phyloP scores from a whole-genome alignment of 2,329 filamentous ascomycete genomes.

The Colletotrichum spinosum region DNA sequence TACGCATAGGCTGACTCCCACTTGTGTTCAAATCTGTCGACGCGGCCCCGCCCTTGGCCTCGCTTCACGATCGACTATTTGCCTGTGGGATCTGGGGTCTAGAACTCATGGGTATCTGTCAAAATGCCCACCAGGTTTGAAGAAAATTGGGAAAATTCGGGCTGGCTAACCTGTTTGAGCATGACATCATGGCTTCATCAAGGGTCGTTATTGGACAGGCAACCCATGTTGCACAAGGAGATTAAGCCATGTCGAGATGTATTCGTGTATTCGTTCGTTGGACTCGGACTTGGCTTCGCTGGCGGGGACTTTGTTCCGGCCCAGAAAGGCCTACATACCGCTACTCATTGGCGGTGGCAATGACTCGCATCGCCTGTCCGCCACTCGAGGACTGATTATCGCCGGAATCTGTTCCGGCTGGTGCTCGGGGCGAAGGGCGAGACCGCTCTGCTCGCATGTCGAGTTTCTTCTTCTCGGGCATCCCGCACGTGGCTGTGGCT shows the following conservation, averaged over 20 bases:
- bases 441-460: too few species aligned
- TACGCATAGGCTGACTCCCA: not conserved
- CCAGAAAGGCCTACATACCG: slow-evolving; percentile 11
- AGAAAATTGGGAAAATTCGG: slow-evolving; percentile 16
- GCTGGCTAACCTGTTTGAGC: slow-evolving; percentile 10
- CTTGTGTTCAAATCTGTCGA: slow-evolving; percentile 4
- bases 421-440: too few species aligned
- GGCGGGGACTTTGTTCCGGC: slow-evolving; percentile 4
- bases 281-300: not conserved
- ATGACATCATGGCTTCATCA: slow-evolving; percentile 19
- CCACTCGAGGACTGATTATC: too few species aligned
- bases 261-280: slow-evolving; percentile 14
- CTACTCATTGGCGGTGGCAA: slow-evolving; percentile 4
- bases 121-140: slow-evolving; percentile 3
- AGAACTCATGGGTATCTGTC: slow-evolving; percentile 4
- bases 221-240: not conserved
- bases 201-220: slow-evolving; percentile 3
- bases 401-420: too few species aligned
- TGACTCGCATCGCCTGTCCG: slow-evolving; percentile 2
- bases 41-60: slow-evolving; percentile 12
- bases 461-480: not conserved
- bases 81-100: slow-evolving; percentile 15
- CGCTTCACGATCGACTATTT: slow-evolving; percentile 8
- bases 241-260: slow-evolving; percentile 4
- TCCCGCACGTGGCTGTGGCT: too few species aligned